phyloP scores from a whole-genome alignment of 495 filamentous ascomycete species.

The Chaetomidium leptoderma region DNA sequence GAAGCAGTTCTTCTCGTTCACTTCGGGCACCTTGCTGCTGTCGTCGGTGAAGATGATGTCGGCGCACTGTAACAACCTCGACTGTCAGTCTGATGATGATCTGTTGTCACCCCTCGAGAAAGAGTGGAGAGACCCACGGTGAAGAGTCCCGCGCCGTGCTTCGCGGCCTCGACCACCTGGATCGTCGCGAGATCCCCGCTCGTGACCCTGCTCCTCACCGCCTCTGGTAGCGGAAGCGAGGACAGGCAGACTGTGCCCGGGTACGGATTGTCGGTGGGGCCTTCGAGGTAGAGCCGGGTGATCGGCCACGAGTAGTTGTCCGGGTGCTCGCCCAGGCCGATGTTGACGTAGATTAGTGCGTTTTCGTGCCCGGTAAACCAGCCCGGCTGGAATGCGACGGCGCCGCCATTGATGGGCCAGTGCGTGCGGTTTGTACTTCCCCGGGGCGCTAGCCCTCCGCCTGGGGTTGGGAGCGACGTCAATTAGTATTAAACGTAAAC shows the following conservation, averaged over 20 bases:
- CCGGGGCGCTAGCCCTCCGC: constrained; percentile 72
- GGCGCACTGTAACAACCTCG: background rate
- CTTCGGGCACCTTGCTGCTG: background rate
- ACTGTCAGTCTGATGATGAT: background rate
- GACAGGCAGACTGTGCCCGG: constrained; percentile 78
- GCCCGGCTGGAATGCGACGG: constrained; percentile 73
- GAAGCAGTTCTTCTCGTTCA: background rate
- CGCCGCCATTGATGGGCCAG: constrained; percentile 81
- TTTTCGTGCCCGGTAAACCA: constrained; percentile 85
- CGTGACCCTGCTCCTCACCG: constrained; percentile 47
- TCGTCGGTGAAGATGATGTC: constrained; percentile 3
- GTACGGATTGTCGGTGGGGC: constrained; percentile 71
- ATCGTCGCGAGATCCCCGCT: constrained; percentile 65
- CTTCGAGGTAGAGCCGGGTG: constrained; percentile 71
- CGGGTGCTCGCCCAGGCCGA: constrained; percentile 65
- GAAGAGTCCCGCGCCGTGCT: background rate
- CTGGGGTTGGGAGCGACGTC: constrained; percentile 39
- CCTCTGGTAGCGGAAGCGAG: constrained; percentile 71
- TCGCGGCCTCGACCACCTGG: background rate
- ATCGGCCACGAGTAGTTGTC: constrained; percentile 68
- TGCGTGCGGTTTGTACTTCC: constrained; percentile 78
- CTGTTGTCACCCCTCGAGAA: background rate
- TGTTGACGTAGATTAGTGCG: constrained; percentile 84
- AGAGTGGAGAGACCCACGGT: background rate
- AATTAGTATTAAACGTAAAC: no score